These are phyloP conservation scores for Wickerhamomyces xylosicus DNA, from an alignment of 805 yeast species.

Conservation along the genomic window DNA sequence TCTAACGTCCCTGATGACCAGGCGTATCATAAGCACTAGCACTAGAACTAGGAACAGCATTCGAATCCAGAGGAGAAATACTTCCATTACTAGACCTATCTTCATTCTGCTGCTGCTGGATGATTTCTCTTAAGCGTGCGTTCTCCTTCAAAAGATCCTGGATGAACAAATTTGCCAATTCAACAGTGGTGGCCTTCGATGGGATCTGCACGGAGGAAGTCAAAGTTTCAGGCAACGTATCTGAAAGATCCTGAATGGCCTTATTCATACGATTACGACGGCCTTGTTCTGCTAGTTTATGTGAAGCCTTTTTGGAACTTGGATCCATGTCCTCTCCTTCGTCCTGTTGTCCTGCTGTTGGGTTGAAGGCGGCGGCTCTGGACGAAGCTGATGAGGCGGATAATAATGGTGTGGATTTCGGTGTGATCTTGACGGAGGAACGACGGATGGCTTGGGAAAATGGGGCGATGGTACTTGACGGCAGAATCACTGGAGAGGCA, in stretches of 20 bases:
- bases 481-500: constrained; percentile 14
- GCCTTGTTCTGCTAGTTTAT: constrained; percentile 94
- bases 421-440: constrained; percentile 2
- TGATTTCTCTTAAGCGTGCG: constrained; percentile 10
- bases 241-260: constrained; percentile 70
- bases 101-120: constrained; percentile 5
- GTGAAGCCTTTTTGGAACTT: constrained; percentile 29
- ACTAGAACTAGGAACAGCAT: no score
- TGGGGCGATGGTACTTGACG: constrained; percentile 9
- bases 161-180: constrained; percentile 71
- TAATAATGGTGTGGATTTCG: constrained; percentile 2
- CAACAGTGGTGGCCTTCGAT: constrained; percentile 92
- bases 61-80: constrained; percentile 20
- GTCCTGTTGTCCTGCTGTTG: constrained; percentile 4
- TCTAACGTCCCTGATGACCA: no score
- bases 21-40: no score
- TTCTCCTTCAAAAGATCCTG: constrained; percentile 30
- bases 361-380: constrained; percentile 3
- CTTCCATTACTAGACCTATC: constrained; percentile 18
- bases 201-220: constrained; percentile 51
- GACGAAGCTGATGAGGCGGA: constrained; percentile 5
- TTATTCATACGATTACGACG: constrained; percentile 85
- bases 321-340: constrained; percentile 9
- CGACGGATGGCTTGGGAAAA: background rate
- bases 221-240: constrained; percentile 52